phyloP scores from a whole-genome alignment of 208 protist genomes.

The Phytomonas sp. region DNA sequence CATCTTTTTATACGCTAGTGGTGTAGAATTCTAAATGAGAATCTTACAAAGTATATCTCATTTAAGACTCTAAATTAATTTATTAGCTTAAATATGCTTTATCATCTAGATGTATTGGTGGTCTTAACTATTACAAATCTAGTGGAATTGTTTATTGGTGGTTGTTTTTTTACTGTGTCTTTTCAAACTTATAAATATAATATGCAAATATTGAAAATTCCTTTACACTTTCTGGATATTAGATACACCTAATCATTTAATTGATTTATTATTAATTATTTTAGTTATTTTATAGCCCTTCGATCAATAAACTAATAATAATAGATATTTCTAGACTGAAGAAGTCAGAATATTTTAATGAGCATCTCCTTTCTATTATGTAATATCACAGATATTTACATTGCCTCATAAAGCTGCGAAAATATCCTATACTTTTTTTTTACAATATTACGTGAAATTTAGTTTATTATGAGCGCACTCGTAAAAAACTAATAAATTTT shows the following conservation, averaged over 20 bases:
- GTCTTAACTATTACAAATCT: not conserved
- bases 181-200: constrained; percentile 17
- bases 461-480: not conserved
- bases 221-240: constrained; percentile 10
- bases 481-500: not conserved
- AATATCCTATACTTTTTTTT: not conserved
- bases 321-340: not conserved
- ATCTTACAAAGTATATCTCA: not conserved
- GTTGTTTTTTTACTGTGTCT: constrained; percentile 16
- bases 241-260: not conserved
- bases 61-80: constrained; percentile 4
- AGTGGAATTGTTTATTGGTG: too few species aligned
- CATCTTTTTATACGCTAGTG: not conserved
- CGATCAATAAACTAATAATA: constrained; percentile 12
- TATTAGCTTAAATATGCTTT: constrained; percentile 7
- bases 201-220: constrained; percentile 12
- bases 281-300: constrained; percentile 2
- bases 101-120: not conserved
- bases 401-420: not conserved
- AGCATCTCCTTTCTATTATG: not conserved
- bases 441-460: not conserved
- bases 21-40: not conserved
- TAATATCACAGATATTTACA: not conserved
- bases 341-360: not conserved
- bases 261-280: constrained; percentile 9